phyloP scores from a whole-genome alignment of 768 basidiomycete genomes.

The Pisolithus orientalis region DNA sequence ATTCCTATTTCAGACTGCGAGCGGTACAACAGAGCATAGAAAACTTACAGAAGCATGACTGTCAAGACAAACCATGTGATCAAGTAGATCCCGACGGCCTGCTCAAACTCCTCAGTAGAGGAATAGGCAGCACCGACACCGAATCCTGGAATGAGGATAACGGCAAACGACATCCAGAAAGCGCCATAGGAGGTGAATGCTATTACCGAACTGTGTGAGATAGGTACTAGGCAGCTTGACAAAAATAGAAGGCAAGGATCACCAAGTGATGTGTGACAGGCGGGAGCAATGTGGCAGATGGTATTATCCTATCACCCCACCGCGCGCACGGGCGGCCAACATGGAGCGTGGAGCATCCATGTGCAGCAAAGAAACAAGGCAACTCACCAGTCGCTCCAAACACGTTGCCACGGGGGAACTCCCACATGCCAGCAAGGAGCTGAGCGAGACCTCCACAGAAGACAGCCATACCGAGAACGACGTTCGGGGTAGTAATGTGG shows the following conservation, averaged over 20 bases:
- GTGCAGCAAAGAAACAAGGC: background rate
- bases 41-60: slow-evolving; percentile 56
- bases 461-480: slow-evolving; percentile 81
- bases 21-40: background rate
- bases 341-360: background rate
- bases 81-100: slow-evolving; percentile 71
- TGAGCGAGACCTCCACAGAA: slow-evolving; percentile 83
- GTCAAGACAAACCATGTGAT: slow-evolving; percentile 71
- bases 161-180: slow-evolving; percentile 83
- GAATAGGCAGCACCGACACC: slow-evolving; percentile 55
- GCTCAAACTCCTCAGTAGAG: slow-evolving; percentile 31
- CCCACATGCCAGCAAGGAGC: slow-evolving; percentile 88
- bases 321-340: background rate
- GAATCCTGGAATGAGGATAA: slow-evolving; percentile 63
- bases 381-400: slow-evolving; percentile 69
- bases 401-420: slow-evolving; percentile 61
- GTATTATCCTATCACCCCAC: no score
- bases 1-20: background rate
- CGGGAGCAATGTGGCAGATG: background rate
- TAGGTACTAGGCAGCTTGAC: background rate
- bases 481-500: slow-evolving; percentile 52
- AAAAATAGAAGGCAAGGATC: background rate
- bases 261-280: background rate
- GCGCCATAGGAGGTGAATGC: slow-evolving; percentile 82
- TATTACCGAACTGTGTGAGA: slow-evolving; percentile 16